These are phyloP conservation scores for Coemansia sp. DNA, from an alignment of 192 early-diverging fungal species.

Conservation along the genomic window DNA sequence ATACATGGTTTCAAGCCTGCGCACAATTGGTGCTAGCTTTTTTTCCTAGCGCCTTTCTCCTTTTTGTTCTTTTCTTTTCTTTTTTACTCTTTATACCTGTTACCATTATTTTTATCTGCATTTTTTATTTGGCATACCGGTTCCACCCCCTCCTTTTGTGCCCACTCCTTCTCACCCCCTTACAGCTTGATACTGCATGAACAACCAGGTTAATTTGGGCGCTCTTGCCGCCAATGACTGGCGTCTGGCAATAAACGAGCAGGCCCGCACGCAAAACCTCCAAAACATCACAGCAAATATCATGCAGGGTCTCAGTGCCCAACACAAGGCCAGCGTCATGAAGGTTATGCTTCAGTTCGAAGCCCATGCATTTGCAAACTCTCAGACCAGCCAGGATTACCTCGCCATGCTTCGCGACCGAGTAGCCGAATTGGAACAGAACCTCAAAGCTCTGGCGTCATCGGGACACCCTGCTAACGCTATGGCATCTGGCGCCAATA, in stretches of 20 bases:
- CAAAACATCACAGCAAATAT: constrained; percentile 5
- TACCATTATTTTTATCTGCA: not conserved
- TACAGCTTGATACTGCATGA: constrained; percentile 15
- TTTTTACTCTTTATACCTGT: not conserved
- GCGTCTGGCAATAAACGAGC: constrained; percentile 23
- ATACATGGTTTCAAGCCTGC: no score
- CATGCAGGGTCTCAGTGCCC: constrained; percentile 22
- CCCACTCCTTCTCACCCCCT: not conserved
- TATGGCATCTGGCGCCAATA: not conserved
- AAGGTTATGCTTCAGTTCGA: constrained; percentile 19
- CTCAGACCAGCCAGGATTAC: constrained; percentile 39
- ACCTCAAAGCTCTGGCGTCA: constrained; percentile 3
- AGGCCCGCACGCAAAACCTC: constrained; percentile 24
- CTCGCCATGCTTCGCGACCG: constrained; percentile 9
- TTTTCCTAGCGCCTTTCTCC: not conserved
- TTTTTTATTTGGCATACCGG: not conserved
- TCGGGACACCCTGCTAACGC: constrained; percentile 6
- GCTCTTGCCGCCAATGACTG: constrained; percentile 25
- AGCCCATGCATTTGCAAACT: constrained; percentile 10
- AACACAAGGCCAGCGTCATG: constrained; percentile 4
- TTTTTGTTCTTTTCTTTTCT: constrained; percentile 1
- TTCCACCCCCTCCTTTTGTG: not conserved
- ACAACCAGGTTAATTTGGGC: constrained; percentile 23
- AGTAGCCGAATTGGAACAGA: constrained; percentile 18
- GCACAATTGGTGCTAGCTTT: not conserved